These are phyloP conservation scores for Phytophthora pseudosyringae DNA, from an alignment of 352 stramenopile genomes.

Conservation along the genomic window DNA sequence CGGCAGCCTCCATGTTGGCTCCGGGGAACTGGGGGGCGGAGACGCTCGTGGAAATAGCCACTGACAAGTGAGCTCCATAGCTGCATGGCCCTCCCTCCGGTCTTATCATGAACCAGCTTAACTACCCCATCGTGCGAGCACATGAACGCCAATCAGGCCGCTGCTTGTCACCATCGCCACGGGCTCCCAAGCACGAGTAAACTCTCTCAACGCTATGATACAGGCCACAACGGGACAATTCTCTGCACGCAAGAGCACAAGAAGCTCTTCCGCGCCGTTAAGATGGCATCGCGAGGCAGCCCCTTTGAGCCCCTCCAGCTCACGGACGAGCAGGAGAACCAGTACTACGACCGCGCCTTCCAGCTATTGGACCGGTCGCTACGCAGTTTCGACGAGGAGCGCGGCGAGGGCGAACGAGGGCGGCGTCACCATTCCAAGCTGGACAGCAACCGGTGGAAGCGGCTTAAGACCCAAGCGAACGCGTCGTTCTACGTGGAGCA, in stretches of 20 bases:
- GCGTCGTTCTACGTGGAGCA: conserved; percentile 31
- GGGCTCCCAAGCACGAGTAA: not conserved
- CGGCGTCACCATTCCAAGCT: conserved; percentile 28
- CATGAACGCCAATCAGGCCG: conserved; percentile 7
- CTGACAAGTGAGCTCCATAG: not conserved
- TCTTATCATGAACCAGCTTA: not conserved
- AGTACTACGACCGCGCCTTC: conserved; percentile 26
- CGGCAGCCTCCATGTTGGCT: conserved; percentile 7
- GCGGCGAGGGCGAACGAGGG: not conserved
- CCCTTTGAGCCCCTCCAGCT: conserved; percentile 20
- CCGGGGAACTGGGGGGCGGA: not conserved
- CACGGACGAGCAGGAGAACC: conserved; percentile 17
- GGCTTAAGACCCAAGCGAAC: conserved; percentile 31
- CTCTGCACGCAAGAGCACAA: not conserved
- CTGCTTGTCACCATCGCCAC: conserved; percentile 9
- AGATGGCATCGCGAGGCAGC: conserved; percentile 12
- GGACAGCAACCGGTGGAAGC: conserved; percentile 30
- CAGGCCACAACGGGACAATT: conserved; percentile 18
- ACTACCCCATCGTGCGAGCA: conserved; percentile 1
- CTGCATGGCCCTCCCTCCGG: not conserved
- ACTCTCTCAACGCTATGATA: conserved; percentile 16
- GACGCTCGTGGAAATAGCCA: conserved; percentile 16
- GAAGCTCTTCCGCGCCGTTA: not conserved
- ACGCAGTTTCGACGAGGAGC: conserved; percentile 29
- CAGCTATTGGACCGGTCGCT: conserved; percentile 38